These are phyloP conservation scores for Stagonosporopsis chrysanthemi DNA, from an alignment of 2,329 filamentous ascomycete genomes.

Conservation along the genomic window DNA sequence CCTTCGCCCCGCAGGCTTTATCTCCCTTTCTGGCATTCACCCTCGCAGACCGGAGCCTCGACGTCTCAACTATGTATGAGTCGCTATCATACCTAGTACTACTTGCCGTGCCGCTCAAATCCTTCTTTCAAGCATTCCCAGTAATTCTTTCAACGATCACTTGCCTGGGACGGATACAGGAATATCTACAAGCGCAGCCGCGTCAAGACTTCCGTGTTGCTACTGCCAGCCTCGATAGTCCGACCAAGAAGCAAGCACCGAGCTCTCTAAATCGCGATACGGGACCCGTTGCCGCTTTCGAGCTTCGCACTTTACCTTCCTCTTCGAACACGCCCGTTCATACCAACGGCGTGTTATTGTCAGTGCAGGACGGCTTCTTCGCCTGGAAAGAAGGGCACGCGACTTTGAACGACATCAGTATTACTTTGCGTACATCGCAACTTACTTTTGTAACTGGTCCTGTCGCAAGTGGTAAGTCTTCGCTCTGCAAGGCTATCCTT, in stretches of 20 bases:
- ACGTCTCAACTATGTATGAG: constrained; percentile 5
- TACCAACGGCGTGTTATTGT: not conserved
- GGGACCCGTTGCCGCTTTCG: too few species aligned
- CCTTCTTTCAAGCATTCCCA: constrained; percentile 3
- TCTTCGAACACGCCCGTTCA: not conserved
- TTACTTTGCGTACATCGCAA: not conserved
- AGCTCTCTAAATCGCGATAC: not conserved
- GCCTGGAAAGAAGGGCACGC: not conserved
- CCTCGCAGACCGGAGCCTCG: not conserved
- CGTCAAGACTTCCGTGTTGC: constrained; percentile 4
- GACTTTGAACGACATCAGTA: not conserved
- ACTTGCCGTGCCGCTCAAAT: not conserved
- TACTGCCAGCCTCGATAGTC: not conserved
- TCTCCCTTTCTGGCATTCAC: constrained; percentile 9
- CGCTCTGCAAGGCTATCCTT: constrained; percentile 41
- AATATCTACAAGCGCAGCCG: not conserved
- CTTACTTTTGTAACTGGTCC: constrained; percentile 23
- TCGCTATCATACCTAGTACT: constrained; percentile 9
- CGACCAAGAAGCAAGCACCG: not conserved
- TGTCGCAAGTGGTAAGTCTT: constrained; percentile 38
- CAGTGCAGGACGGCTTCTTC: not conserved
- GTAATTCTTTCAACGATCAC: not conserved
- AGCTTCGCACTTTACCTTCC: not conserved
- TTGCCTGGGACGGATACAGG: constrained; percentile 5
- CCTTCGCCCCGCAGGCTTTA: not conserved